Evolutionary conservation across 495 filamentous ascomycete genomes (phyloP).

Genomic region (Monascus purpureus): DNA sequence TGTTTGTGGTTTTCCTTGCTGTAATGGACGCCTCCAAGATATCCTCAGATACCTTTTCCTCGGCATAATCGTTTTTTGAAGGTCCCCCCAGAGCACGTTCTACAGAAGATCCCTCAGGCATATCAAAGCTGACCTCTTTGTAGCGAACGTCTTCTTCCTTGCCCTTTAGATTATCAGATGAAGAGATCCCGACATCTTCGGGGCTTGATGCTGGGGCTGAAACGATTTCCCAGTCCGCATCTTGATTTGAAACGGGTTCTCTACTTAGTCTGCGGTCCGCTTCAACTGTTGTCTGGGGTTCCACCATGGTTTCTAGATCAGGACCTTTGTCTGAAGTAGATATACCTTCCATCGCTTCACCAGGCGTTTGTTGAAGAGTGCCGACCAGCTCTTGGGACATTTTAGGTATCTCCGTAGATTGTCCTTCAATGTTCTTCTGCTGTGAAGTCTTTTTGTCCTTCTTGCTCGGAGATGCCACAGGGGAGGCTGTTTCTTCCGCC

Average conservation of each 20-base stretch:
- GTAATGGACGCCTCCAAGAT: slow-evolving; percentile 34
- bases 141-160: slow-evolving; percentile 1
- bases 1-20: slow-evolving; percentile 9
- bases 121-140: too few relatives aligned
- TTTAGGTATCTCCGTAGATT: too few relatives aligned
- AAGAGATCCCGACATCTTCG: slow-evolving; percentile 1
- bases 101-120: too few relatives aligned
- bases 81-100: slow-evolving; percentile 7
- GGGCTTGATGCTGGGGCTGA: slow-evolving; percentile 3
- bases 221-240: slow-evolving; percentile 1
- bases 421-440: slow-evolving; percentile 5
- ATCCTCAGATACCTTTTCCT: slow-evolving; percentile 32
- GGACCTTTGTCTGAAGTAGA: too few relatives aligned
- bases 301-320: too few relatives aligned
- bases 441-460: slow-evolving; percentile 16
- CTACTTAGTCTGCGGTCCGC: too few relatives aligned
- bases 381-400: too few relatives aligned
- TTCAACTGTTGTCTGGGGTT: too few relatives aligned
- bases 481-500: neutral
- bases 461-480: slow-evolving; percentile 5
- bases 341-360: too few relatives aligned
- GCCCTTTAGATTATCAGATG: slow-evolving; percentile 3
- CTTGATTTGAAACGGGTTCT: slow-evolving; percentile 1
- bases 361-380: too few relatives aligned
- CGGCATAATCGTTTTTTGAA: slow-evolving; percentile 28